Evolutionary conservation across 1,284 basidiomycete species (phyloP), one percentile per base, ranked within the genome.

Genomic region (Abortiporus biennis): DNA sequence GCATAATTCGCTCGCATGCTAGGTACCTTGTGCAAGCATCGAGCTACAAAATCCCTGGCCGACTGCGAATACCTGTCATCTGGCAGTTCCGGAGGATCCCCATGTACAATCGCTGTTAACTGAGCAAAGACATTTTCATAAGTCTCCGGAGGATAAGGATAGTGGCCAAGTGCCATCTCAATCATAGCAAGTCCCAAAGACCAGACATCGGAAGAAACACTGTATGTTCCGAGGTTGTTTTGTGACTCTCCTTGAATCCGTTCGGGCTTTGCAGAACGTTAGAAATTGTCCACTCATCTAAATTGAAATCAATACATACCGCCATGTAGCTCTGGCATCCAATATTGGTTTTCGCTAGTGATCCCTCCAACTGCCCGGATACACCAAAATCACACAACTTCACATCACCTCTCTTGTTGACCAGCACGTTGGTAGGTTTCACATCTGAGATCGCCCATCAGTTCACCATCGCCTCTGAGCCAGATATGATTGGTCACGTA

Each of bases 321-420:
- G 95, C 95, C 94, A 99, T 99, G 67, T 99, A 99, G 49, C 83
- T 89, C 64, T 99, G 96, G 63, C 96, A 99, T 2, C 96, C 95
- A 34, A 99, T 98, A 57, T 98, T 98, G 12, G 95, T 99, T 70
- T 96, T 97, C 19, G 96, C 95, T 16, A 99, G 71, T 45, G 85
- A 91, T 62, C 94, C 93, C 62, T 99, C 94, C 30, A 99, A 75
- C 62, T 99, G 94, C 2, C 95, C 95, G 3, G 93, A 97, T 0
- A 99, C 94, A 20, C 95, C 96, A 63, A 99, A 99, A 63, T 99
- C 95, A 61, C 94, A 97, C 1, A 99, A 74, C 67, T 98, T 99
- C 59, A 98, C 76, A 49, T 92, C 74, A 6, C 95, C 96, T 53
- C 80, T 88, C 49, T 69, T 71, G 64, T 95, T 98, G 49, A 97